Conservation (phyloP, 352 stramenopile species). For the Pythium rishiriense region DNA sequence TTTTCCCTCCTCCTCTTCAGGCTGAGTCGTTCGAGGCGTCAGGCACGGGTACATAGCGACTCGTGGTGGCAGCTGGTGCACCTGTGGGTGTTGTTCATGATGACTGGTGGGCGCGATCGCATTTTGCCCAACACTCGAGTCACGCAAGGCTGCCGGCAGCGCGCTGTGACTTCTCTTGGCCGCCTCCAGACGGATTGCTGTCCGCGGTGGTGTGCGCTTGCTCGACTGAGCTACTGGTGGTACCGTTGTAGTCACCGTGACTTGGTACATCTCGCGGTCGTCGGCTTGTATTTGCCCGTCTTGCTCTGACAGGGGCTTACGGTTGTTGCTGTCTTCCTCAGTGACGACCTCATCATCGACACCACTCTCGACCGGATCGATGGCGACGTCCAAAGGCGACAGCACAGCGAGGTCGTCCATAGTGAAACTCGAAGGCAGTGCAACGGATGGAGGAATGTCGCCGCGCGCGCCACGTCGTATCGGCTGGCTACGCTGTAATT, state of each 20-base stretch:
- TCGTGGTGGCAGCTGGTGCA: not conserved
- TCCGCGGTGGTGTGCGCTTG: not conserved
- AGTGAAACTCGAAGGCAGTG: conserved; percentile 1
- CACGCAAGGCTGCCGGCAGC: not conserved
- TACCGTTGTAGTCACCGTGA: not conserved
- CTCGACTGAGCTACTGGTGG: too few species aligned
- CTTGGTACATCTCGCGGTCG: not conserved
- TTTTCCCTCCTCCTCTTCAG: too few species aligned
- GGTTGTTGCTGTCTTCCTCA: not conserved
- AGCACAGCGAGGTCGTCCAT: conserved; percentile 7
- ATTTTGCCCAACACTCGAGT: not conserved
- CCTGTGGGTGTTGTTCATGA: not conserved
- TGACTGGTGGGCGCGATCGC: not conserved
- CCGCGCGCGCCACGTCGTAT: not conserved
- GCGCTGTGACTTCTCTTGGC: not conserved
- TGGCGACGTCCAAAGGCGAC: not conserved
- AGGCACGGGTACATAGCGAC: not conserved
- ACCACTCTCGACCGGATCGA: not conserved
- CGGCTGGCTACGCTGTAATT: not conserved
- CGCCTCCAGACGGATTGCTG: not conserved
- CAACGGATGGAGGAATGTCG: not conserved
- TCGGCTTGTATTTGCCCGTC: not conserved
- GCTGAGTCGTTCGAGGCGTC: not conserved
- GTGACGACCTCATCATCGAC: conserved; percentile 1
- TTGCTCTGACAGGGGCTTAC: not conserved